Evolutionary conservation across 2,329 filamentous ascomycete genomes (phyloP), one percentile per base, ranked within the genome.

Genomic region (Leptodontidium sp.): DNA sequence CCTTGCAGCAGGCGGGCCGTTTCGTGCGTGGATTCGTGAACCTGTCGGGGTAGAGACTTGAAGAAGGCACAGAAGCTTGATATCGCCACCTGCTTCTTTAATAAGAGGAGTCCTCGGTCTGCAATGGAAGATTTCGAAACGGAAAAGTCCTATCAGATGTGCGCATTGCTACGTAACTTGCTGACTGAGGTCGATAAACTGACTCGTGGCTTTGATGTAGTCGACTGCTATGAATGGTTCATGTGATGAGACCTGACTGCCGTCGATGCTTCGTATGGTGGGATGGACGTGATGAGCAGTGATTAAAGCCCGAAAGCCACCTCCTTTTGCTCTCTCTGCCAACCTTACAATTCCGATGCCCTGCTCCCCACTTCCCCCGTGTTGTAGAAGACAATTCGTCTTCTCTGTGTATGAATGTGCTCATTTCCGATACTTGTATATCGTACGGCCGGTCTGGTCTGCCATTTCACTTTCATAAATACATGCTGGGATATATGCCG

Each of bases 1-100:
- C 55, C 49, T 59, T 57, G 59, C 24, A 52, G 21, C 21, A 50
- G 21, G 47, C 62, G 66, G 59, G 43, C 62, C 52, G 69, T 68
- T 61, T 64, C 53, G 68, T 49, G 47, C 47, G 15, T 49, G 21
- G 50, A 52, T 62, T 62, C 24, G 26, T 50, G 43, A 64, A 43
- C 55, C 45, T 47, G 43, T 61, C 32, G 61, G 59, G 29, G 35
- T 9, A 7, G 7, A 9, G 43, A 47, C 29, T 32, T 32, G 43
- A 17, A 9, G 52, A 55, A 55, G 52, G 29, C 4, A 55, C 29
- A 35, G 29, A 12, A 55, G 12, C 15, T 55, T 55, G 52, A 32
- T 55, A 35, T 9, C 14, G 26, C 7, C 14, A 53, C 50, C 11
- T 4, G 2, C 11, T 15, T 11, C 6, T 53, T 29, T 53, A 11